Evolutionary conservation across 164 flowering plant genomes (phyloP).

Genomic region (Platanus orientalis): DNA sequence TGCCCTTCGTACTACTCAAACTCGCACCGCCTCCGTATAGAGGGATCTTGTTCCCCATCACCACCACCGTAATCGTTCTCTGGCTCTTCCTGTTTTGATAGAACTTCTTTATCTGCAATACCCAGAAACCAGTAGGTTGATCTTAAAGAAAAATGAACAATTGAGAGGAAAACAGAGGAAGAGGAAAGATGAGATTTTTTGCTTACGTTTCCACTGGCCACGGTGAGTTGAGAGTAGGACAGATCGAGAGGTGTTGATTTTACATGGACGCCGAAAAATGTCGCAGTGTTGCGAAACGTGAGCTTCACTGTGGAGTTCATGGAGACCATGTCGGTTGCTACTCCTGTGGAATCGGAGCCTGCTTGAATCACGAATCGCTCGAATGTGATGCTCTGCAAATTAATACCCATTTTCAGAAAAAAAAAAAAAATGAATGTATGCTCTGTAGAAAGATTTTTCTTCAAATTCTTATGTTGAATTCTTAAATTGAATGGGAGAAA

Average conservation of each 20-base stretch:
- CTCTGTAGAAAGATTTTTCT: no score
- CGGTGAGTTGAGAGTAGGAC: conserved; percentile 48
- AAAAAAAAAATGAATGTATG: not conserved
- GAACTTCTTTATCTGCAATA: conserved; percentile 63
- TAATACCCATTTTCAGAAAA: conserved; percentile 6
- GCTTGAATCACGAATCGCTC: conserved; percentile 66
- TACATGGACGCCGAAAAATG: conserved; percentile 89
- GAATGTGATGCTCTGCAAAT: conserved; percentile 60
- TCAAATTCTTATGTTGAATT: not conserved
- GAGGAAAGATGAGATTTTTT: not conserved
- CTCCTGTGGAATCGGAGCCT: conserved; percentile 75
- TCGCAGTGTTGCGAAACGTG: conserved; percentile 66
- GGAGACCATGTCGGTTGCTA: conserved; percentile 80
- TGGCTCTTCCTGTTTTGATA: conserved; percentile 80
- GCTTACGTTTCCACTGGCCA: conserved; percentile 70
- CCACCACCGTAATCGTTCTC: conserved; percentile 38
- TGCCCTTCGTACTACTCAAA: conserved; percentile 59
- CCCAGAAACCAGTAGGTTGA: no score
- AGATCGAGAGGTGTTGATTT: conserved; percentile 65
- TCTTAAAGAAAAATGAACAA: not conserved
- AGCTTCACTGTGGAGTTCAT: conserved; percentile 70
- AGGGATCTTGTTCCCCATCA: conserved; percentile 64
- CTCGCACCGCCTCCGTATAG: conserved; percentile 74
- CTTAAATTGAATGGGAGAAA: not conserved
- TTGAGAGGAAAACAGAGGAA: not conserved